These are phyloP conservation scores for Penicillium sp. DNA, from an alignment of 2,329 filamentous ascomycete genomes.

Conservation along the genomic window DNA sequence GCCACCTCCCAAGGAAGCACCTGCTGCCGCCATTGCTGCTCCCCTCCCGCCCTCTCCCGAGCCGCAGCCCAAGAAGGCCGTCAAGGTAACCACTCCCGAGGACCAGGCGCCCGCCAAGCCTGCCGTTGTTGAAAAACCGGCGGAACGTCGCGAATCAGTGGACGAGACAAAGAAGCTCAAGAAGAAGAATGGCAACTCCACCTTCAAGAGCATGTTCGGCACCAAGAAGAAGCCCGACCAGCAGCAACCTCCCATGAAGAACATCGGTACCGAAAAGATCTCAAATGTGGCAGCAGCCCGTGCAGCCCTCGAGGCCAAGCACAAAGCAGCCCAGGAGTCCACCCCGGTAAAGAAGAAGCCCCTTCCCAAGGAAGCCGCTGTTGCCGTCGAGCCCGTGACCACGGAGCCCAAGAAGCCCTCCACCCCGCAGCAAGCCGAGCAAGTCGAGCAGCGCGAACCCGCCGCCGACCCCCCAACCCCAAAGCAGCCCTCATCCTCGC, in stretches of 20 bases:
- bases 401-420: constrained; percentile 9
- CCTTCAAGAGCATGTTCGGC: constrained; percentile 48
- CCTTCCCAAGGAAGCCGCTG: constrained; percentile 20
- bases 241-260: constrained; percentile 35
- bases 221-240: constrained; percentile 41
- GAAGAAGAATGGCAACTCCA: constrained; percentile 44
- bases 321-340: constrained; percentile 35
- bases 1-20: constrained; percentile 34
- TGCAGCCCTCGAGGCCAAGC: constrained; percentile 43
- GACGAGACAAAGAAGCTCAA: constrained; percentile 46
- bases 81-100: constrained; percentile 13
- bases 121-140: constrained; percentile 21
- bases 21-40: constrained; percentile 13
- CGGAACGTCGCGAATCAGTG: constrained; percentile 34
- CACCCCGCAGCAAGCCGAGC: constrained; percentile 10
- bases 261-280: constrained; percentile 30
- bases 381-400: constrained; percentile 2
- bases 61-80: constrained; percentile 24
- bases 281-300: constrained; percentile 46
- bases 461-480: not conserved
- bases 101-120: constrained; percentile 22
- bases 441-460: constrained; percentile 19
- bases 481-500: constrained; percentile 3
- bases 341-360: constrained; percentile 39
- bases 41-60: constrained; percentile 29